A percentile compares a stretch with the other conserved stretches of the same genome.
Evolutionary conservation across 495 filamentous ascomycete genomes (phyloP).

Genomic region (Neurospora hispaniola): DNA sequence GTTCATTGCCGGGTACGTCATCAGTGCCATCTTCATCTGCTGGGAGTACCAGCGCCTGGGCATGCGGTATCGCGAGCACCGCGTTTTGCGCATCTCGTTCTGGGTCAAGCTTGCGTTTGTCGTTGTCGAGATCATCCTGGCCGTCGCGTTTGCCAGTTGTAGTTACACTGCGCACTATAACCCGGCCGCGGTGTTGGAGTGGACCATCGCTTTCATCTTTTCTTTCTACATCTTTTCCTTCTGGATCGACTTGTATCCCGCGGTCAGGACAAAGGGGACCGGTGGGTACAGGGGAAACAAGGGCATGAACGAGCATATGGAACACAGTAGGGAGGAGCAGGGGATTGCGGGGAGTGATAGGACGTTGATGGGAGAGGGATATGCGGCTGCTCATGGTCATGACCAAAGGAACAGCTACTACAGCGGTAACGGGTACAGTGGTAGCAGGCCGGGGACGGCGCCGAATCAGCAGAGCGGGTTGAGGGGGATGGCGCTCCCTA

Average conservation of each 20-base stretch:
- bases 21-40: conserved; percentile 77
- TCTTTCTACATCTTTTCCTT: conserved; percentile 85
- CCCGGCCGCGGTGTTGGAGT: conserved; percentile 51
- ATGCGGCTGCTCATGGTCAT: neutral
- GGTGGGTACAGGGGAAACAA: neutral
- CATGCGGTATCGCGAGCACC: conserved; percentile 60
- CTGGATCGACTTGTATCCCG: conserved; percentile 77
- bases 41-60: conserved; percentile 80
- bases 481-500: neutral
- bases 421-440: neutral
- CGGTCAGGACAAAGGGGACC: conserved; percentile 47
- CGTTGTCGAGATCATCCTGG: conserved; percentile 64
- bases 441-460: neutral
- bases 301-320: neutral
- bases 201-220: conserved; percentile 83
- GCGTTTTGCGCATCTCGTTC: conserved; percentile 64
- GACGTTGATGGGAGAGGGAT: neutral
- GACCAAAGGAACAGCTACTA: neutral
- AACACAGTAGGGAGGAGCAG: neutral
- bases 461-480: neutral
- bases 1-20: conserved; percentile 75
- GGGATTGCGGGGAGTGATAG: neutral
- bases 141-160: conserved; percentile 49
- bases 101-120: conserved; percentile 75
- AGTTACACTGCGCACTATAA: conserved; percentile 36